Evolutionary conservation across 2,329 filamentous ascomycete genomes (phyloP).

Genomic region (Penicillium capsulatum): DNA sequence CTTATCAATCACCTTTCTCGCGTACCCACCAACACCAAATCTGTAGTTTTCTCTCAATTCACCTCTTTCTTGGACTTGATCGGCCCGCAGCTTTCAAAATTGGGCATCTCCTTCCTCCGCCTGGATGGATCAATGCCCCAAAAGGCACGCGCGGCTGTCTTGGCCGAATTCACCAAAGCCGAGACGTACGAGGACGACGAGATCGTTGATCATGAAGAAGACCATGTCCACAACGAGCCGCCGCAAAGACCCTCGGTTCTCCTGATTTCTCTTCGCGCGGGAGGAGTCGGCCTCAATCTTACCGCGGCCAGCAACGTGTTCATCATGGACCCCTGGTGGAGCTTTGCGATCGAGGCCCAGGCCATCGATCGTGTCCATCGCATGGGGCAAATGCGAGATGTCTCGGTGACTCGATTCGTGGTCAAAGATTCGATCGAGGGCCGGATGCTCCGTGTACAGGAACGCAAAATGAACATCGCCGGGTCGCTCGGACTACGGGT

Average conservation of each 20-base stretch:
- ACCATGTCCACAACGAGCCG: background rate
- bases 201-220: slow-evolving; percentile 33
- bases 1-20: slow-evolving; percentile 70
- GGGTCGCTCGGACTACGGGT: slow-evolving; percentile 93
- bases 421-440: slow-evolving; percentile 89
- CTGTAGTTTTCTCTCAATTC: slow-evolving; percentile 94
- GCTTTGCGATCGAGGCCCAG: slow-evolving; percentile 91
- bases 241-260: slow-evolving; percentile 52
- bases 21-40: slow-evolving; percentile 71
- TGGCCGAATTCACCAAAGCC: slow-evolving; percentile 63
- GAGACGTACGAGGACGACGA: slow-evolving; percentile 36
- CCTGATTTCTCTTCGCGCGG: slow-evolving; percentile 78
- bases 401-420: slow-evolving; percentile 82
- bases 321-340: slow-evolving; percentile 99
- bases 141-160: slow-evolving; percentile 72
- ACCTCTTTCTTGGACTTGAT: slow-evolving; percentile 94
- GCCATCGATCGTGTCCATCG: slow-evolving; percentile 96
- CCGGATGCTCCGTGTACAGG: slow-evolving; percentile 88
- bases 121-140: slow-evolving; percentile 90
- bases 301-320: slow-evolving; percentile 85
- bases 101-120: slow-evolving; percentile 74
- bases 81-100: slow-evolving; percentile 68
- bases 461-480: slow-evolving; percentile 84
- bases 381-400: slow-evolving; percentile 87
- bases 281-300: slow-evolving; percentile 89